Evolutionary conservation across 176 grass and related monocot species (phyloP).

Genomic region (Dactylis glomerata): DNA sequence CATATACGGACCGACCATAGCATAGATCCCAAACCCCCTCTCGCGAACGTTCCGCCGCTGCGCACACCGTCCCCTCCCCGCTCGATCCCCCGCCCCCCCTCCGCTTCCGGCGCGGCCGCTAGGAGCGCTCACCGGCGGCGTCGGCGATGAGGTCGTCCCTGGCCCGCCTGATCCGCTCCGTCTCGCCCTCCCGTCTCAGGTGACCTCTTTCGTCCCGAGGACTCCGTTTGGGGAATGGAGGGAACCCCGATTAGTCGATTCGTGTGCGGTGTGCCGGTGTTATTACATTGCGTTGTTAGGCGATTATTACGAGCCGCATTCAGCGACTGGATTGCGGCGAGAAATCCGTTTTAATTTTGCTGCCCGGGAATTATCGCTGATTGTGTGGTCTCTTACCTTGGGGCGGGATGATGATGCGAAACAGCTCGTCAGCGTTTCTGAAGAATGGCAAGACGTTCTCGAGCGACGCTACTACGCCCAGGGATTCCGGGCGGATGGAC

Average conservation of each 20-base stretch:
- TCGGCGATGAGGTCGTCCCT: constrained; percentile 52
- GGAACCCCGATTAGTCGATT: neutral
- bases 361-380: neutral
- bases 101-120: neutral
- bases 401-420: neutral
- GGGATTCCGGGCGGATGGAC: constrained; percentile 34
- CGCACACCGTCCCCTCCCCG: neutral
- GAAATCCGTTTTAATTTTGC: neutral
- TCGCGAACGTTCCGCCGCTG: neutral
- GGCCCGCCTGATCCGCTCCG: constrained; percentile 43
- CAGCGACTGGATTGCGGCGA: neutral
- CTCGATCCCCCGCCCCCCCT: neutral
- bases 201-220: neutral
- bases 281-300: neutral
- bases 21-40: neutral
- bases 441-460: constrained; percentile 52
- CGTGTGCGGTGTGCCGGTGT: neutral
- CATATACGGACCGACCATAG: no score
- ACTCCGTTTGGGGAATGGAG: neutral
- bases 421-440: constrained; percentile 40
- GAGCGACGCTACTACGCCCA: constrained; percentile 35
- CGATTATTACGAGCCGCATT: neutral
- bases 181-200: constrained; percentile 40
- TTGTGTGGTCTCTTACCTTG: neutral
- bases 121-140: neutral